Conservation (phyloP, 108 stramenopile species). For the Thalassiosira profunda region DNA sequence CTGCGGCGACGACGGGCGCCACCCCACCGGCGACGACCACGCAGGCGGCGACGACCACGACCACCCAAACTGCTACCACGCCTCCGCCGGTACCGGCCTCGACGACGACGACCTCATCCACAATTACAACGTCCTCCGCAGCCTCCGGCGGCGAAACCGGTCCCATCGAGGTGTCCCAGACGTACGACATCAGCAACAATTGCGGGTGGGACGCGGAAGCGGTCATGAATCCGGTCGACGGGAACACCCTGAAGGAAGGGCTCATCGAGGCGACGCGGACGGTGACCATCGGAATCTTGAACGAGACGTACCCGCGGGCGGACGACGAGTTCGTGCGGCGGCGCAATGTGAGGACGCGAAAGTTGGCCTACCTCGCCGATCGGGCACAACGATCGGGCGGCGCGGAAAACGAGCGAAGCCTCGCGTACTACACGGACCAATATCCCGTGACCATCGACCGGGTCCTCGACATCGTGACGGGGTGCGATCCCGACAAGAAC, state of each 20-base stretch:
- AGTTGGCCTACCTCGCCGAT: constrained; percentile 6
- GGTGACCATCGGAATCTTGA: constrained; percentile 51
- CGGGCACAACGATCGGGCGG: neutral
- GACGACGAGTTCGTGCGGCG: neutral
- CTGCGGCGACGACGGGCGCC: neutral
- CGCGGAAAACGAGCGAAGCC: constrained; percentile 17
- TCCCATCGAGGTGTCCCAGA: constrained; percentile 4
- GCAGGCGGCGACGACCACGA: neutral
- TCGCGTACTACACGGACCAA: constrained; percentile 52
- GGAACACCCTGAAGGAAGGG: constrained; percentile 58
- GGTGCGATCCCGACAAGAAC: constrained; percentile 20
- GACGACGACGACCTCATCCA: neutral
- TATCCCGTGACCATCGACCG: constrained; percentile 45
- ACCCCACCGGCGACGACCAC: neutral
- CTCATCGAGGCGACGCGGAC: constrained; percentile 53
- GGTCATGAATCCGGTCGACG: constrained; percentile 48
- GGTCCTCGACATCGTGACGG: constrained; percentile 43
- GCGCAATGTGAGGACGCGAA: constrained; percentile 1
- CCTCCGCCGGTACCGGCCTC: neutral
- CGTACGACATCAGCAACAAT: constrained; percentile 36
- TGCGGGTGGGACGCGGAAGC: constrained; percentile 50
- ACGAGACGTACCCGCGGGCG: constrained; percentile 49
- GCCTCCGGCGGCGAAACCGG: neutral
- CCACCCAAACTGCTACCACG: neutral
- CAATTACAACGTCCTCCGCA: neutral